A percentile compares a stretch with the other conserved stretches of the same genome.
Evolutionary conservation across 1,284 basidiomycete species (phyloP).

Genomic region (Pseudozyma sp.): DNA sequence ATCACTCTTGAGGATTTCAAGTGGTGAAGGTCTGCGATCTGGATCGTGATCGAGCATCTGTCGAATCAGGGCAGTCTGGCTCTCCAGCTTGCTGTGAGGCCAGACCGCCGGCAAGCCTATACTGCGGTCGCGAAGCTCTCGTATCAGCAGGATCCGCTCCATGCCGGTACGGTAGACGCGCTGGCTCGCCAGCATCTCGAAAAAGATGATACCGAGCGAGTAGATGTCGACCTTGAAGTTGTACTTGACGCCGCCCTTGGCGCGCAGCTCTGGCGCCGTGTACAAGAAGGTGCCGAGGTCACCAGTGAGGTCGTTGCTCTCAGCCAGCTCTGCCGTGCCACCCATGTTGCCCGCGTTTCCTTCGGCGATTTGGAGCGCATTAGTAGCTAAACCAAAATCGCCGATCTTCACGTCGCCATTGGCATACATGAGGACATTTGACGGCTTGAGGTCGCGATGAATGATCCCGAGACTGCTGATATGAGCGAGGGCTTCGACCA

Average conservation of each 20-base stretch:
- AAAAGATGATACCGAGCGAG: constrained; percentile 91
- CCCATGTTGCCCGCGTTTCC: constrained; percentile 70
- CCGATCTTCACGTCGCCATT: constrained; percentile 92
- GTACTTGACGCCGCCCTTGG: constrained; percentile 73
- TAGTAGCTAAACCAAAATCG: constrained; percentile 84
- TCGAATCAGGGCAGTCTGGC: constrained; percentile 76
- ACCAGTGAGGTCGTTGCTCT: constrained; percentile 73
- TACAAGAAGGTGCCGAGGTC: constrained; percentile 91
- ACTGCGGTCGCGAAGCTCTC: constrained; percentile 78
- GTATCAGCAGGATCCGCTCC: constrained; percentile 85
- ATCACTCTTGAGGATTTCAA: constrained; percentile 84
- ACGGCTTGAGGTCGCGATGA: constrained; percentile 77
- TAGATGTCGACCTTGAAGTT: constrained; percentile 93
- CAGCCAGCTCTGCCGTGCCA: constrained; percentile 74
- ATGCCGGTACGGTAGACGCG: constrained; percentile 81
- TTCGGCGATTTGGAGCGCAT: constrained; percentile 60
- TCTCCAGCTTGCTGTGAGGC: constrained; percentile 73
- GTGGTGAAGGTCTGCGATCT: constrained; percentile 80
- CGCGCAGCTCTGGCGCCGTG: constrained; percentile 79
- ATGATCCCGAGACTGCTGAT: constrained; percentile 88
- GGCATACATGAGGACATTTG: constrained; percentile 65
- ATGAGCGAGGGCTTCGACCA: constrained; percentile 87
- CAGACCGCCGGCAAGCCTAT: constrained; percentile 83
- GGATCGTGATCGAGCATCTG: constrained; percentile 87
- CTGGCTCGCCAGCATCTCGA: constrained; percentile 88